A percentile compares a stretch with the other conserved stretches of the same genome.
Evolutionary conservation across 345 rosid genomes (phyloP).

Genomic region (Kernera saxatilis): DNA sequence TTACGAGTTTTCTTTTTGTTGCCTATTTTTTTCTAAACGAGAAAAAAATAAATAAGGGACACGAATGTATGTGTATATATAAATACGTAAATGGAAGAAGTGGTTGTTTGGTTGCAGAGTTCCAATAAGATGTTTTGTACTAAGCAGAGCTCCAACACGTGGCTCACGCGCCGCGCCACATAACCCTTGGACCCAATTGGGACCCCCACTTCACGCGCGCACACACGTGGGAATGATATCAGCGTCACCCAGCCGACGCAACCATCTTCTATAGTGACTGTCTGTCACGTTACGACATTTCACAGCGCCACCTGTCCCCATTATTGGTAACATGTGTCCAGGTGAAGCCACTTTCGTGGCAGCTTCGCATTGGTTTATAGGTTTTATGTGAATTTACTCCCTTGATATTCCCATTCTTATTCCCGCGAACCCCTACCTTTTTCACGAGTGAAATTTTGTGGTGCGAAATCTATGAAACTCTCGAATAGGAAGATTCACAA

Average conservation of each 20-base stretch:
- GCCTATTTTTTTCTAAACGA: background rate
- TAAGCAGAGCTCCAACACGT: background rate
- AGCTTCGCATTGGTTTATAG: background rate
- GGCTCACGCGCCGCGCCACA: slow-evolving; percentile 19
- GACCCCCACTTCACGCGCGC: background rate
- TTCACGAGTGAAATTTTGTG: background rate
- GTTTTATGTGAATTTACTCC: background rate
- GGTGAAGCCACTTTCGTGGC: slow-evolving; percentile 9
- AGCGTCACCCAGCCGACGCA: slow-evolving; percentile 14
- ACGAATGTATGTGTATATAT: slow-evolving; percentile 7
- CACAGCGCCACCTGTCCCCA: slow-evolving; percentile 24
- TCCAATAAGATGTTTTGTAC: slow-evolving; percentile 3
- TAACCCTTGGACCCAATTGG: background rate
- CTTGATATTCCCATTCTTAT: background rate
- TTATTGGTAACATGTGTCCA: slow-evolving; percentile 23
- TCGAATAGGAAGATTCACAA: background rate
- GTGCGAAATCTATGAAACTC: background rate
- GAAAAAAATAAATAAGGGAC: background rate
- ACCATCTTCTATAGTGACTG: slow-evolving; percentile 18
- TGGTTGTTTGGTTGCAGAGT: slow-evolving; percentile 17
- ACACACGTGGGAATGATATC: slow-evolving; percentile 22
- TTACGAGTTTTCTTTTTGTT: background rate
- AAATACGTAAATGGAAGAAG: slow-evolving; percentile 17
- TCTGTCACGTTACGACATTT: slow-evolving; percentile 18
- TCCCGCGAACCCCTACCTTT: background rate